Evolutionary conservation across 1,284 basidiomycete genomes (phyloP), one percentile per base, ranked within the genome.

Genomic region (Microbotryomycetes sp.): DNA sequence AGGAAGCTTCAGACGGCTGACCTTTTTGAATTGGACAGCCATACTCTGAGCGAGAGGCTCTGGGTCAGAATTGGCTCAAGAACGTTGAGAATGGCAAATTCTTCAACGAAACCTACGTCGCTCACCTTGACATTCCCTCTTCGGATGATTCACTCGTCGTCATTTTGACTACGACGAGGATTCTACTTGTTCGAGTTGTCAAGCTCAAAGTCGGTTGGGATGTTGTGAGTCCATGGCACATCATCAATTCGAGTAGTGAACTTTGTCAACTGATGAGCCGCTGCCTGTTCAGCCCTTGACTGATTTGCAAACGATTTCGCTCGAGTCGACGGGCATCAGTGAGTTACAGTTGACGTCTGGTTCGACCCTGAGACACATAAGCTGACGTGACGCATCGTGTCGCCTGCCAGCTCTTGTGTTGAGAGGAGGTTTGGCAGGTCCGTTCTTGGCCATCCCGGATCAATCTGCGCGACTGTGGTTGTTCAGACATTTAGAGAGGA

Each of bases 61-160:
- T 92, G 3, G 96, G 96, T 5, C 96, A 98, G 75, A 91, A 87
- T 71, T 98, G 96, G 96, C 86, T 98, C 80, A 81, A 82, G 74
- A 93, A 96, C 73, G 79, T 97, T 26, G 89, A 92, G 70, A 84
- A 89, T 64, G 93, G 93, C 19, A 80, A 83, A 42, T 93, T 87
- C 76, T 83, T 90, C 67, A 80, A 83, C 69, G 93, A 97, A 72
- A 79, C 79, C 53, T 98, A 97, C 73, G 88, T 97, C 50, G 92
- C 93, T 6, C 93, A 97, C 73, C 86, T 94, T 62, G 71, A 72
- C 54, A 66, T 73, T 28, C 59, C 63, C n/a, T 52, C 60, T 7
- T 54, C 55, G 6, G 66, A 68, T n/a, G 66, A 86, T 60, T 91
- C 94, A 76, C 87, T 87, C 62, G 86, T 93, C 6, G 83, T 91